phyloP scores from a whole-genome alignment of 2,329 filamentous ascomycete genomes.

The Zalaria obscura region DNA sequence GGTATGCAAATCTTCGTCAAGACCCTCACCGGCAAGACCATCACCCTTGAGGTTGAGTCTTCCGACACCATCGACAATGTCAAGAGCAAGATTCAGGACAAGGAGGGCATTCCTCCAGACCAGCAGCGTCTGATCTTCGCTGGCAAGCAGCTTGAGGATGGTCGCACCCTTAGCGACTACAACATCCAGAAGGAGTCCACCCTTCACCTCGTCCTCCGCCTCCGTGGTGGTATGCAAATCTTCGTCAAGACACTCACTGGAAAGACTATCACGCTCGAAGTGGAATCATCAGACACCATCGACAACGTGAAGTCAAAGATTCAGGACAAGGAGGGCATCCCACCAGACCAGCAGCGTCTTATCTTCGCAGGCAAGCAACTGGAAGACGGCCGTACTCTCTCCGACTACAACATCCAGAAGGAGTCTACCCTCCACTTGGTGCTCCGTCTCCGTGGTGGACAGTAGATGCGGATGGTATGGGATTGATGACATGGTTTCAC shows the following conservation, averaged over 20 bases:
- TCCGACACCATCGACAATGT: slow-evolving; percentile 91
- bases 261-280: slow-evolving; percentile 98
- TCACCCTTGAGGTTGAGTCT: slow-evolving; percentile 80
- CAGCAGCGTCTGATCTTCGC: slow-evolving; percentile 91
- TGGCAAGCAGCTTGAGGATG: slow-evolving; percentile 86
- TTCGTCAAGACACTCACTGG: slow-evolving; percentile 99
- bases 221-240: slow-evolving; percentile 68
- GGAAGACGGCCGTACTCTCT: slow-evolving; percentile 76
- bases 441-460: slow-evolving; percentile 42
- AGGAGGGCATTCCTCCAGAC: slow-evolving; percentile 80
- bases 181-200: slow-evolving; percentile 88
- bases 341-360: slow-evolving; percentile 85
- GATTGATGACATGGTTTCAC: slow-evolving; percentile 4
- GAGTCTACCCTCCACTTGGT: slow-evolving; percentile 52
- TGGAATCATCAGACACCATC: slow-evolving; percentile 95
- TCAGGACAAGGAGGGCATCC: slow-evolving; percentile 96
- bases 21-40: slow-evolving; percentile 66
- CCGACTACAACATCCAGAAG: slow-evolving; percentile 77
- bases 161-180: slow-evolving; percentile 83
- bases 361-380: slow-evolving; percentile 94
- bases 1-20: slow-evolving; percentile 50
- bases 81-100: slow-evolving; percentile 74
- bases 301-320: slow-evolving; percentile 99
- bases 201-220: slow-evolving; percentile 87
- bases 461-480: slow-evolving; percentile 20